These are phyloP conservation scores for Antrodiella citrinella DNA, from an alignment of 768 basidiomycete genomes.

Conservation along the genomic window DNA sequence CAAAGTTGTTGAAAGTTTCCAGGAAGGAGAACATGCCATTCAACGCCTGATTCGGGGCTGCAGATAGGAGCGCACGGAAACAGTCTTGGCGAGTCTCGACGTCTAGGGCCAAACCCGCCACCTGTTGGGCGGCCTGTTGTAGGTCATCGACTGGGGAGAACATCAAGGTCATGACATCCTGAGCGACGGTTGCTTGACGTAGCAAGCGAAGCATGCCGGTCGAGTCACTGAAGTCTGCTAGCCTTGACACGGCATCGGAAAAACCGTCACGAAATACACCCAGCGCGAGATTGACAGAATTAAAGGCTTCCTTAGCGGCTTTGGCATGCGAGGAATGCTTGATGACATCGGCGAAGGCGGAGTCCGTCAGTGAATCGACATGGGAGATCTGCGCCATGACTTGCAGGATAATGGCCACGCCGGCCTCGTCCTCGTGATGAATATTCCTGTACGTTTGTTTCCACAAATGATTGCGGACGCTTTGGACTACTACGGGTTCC, in stretches of 20 bases:
- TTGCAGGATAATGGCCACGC: conserved; percentile 48
- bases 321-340: conserved; percentile 18
- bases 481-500: conserved; percentile 19
- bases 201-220: conserved; percentile 48
- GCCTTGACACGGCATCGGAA: conserved; percentile 49
- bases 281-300: conserved; percentile 56
- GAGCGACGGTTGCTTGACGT: conserved; percentile 43
- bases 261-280: conserved; percentile 53
- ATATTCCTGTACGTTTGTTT: conserved; percentile 51
- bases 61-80: conserved; percentile 68
- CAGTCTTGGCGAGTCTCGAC: conserved; percentile 87
- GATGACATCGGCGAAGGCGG: conserved; percentile 37
- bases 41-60: conserved; percentile 57
- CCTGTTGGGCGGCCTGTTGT: conserved; percentile 64
- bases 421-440: conserved; percentile 49
- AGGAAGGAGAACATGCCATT: conserved; percentile 68
- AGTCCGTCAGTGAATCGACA: conserved; percentile 50
- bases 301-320: conserved; percentile 29
- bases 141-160: conserved; percentile 76
- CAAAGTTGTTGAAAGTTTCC: conserved; percentile 52
- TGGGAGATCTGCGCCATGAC: conserved; percentile 55
- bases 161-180: conserved; percentile 57
- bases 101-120: conserved; percentile 84
- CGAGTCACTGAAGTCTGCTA: conserved; percentile 54
- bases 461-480: conserved; percentile 61